A percentile compares a stretch with the other conserved stretches of the same genome.
phyloP scores from a whole-genome alignment of 345 rosid genomes.

The Draba incana region DNA sequence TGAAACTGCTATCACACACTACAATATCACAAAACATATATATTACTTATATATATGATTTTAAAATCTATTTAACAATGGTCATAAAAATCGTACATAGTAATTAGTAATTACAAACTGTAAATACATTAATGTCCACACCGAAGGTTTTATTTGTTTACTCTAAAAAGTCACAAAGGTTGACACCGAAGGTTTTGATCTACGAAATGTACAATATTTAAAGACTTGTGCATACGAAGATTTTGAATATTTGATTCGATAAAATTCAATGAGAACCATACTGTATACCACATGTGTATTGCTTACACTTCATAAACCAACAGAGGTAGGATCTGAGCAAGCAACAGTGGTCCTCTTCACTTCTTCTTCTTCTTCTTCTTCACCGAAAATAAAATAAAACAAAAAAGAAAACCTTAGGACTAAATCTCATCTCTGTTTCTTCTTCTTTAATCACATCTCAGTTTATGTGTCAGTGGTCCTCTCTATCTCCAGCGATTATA shows the following conservation, averaged over 20 bases:
- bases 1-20: no score
- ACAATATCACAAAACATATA: no score
- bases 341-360: slow-evolving; percentile 37
- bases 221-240: slow-evolving; percentile 1
- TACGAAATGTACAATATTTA: neutral
- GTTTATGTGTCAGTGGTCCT: slow-evolving; percentile 43
- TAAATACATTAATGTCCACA: no score
- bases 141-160: no score
- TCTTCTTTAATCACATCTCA: slow-evolving; percentile 31
- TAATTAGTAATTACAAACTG: no score
- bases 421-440: slow-evolving; percentile 18
- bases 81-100: no score
- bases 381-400: no score
- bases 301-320: slow-evolving; percentile 22
- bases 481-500: slow-evolving; percentile 28
- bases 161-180: no score
- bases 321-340: slow-evolving; percentile 1
- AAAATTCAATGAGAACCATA: slow-evolving; percentile 16
- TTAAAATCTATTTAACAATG: no score
- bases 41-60: no score
- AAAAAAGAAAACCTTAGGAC: no score
- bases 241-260: slow-evolving; percentile 14
- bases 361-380: slow-evolving; percentile 7
- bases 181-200: neutral
- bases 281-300: slow-evolving; percentile 29